A percentile compares a stretch with the other conserved stretches of the same genome.
These are phyloP conservation scores for Cetraspora pellucida DNA, from an alignment of 192 early-diverging fungal species.

Conservation along the genomic window DNA sequence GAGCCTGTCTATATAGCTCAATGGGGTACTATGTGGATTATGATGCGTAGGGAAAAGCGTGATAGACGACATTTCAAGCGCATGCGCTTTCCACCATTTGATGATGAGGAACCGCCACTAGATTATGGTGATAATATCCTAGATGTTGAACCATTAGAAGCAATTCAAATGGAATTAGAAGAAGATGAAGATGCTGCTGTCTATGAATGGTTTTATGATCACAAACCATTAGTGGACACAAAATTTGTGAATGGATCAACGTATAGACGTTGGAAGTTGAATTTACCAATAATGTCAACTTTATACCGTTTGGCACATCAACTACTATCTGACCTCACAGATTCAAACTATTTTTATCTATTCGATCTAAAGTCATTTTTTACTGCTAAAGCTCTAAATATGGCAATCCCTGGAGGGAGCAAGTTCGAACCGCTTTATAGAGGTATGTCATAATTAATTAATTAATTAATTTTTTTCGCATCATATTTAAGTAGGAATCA, in stretches of 20 bases:
- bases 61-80: constrained; percentile 98
- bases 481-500: too few relatives aligned
- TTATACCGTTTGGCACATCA: constrained; percentile 90
- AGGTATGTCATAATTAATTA: too few relatives aligned
- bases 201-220: constrained; percentile 96
- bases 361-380: constrained; percentile 95
- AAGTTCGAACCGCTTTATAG: constrained; percentile 97
- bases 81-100: constrained; percentile 98
- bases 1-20: constrained; percentile 98
- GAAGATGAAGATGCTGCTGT: constrained; percentile 92
- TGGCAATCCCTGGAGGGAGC: constrained; percentile 97
- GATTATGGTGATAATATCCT: constrained; percentile 99
- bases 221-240: constrained; percentile 78
- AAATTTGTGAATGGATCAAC: constrained; percentile 86
- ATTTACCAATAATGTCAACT: constrained; percentile 93
- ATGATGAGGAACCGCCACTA: constrained; percentile 98
- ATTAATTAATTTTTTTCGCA: too few relatives aligned
- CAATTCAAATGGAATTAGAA: constrained; percentile 99
- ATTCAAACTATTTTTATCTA: constrained; percentile 98
- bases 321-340: constrained; percentile 90
- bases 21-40: constrained; percentile 99
- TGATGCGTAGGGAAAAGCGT: constrained; percentile 99
- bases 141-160: constrained; percentile 96
- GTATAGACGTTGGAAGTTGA: constrained; percentile 88
- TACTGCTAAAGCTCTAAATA: constrained; percentile 96